Percentiles rank a stretch among this genome's conserved stretches.
These are phyloP conservation scores for Marasmius fiardii DNA, from an alignment of 1,284 basidiomycete species.

Conservation along the genomic window DNA sequence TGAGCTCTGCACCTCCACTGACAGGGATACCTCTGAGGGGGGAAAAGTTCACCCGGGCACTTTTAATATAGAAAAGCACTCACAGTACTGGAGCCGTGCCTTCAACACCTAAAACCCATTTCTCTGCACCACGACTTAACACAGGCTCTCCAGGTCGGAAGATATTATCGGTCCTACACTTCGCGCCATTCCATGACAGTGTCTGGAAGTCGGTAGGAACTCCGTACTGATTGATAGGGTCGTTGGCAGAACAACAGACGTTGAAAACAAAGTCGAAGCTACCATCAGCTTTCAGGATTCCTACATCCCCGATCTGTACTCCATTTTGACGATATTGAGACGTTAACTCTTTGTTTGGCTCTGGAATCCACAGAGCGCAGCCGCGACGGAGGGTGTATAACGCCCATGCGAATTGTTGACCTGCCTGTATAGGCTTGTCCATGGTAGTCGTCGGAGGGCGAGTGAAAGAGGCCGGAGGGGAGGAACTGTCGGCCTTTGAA, in stretches of 20 bases:
- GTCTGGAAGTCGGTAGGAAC: conserved; percentile 9
- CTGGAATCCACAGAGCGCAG: conserved; percentile 27
- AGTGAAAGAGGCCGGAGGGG: neutral
- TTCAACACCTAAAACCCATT: neutral
- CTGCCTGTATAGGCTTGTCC: neutral
- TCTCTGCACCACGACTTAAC: neutral
- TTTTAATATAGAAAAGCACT: neutral
- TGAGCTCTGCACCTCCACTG: neutral
- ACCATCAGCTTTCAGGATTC: conserved; percentile 15
- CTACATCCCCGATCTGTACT: conserved; percentile 25
- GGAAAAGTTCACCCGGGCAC: neutral
- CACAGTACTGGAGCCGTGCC: neutral
- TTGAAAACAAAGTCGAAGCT: conserved; percentile 19
- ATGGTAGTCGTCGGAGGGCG: neutral
- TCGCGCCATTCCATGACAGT: neutral
- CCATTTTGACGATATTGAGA: conserved; percentile 18
- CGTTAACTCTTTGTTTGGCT: conserved; percentile 18
- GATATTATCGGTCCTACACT: neutral
- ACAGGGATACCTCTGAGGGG: neutral
- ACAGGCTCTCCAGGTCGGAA: neutral
- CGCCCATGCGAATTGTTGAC: conserved; percentile 1
- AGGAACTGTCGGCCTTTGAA: too few species aligned
- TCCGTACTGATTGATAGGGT: conserved; percentile 11
- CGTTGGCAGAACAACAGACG: conserved; percentile 9
- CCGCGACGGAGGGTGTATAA: conserved; percentile 16